phyloP scores from a whole-genome alignment of 2,329 filamentous ascomycete species.

The Graphilbum sp. region DNA sequence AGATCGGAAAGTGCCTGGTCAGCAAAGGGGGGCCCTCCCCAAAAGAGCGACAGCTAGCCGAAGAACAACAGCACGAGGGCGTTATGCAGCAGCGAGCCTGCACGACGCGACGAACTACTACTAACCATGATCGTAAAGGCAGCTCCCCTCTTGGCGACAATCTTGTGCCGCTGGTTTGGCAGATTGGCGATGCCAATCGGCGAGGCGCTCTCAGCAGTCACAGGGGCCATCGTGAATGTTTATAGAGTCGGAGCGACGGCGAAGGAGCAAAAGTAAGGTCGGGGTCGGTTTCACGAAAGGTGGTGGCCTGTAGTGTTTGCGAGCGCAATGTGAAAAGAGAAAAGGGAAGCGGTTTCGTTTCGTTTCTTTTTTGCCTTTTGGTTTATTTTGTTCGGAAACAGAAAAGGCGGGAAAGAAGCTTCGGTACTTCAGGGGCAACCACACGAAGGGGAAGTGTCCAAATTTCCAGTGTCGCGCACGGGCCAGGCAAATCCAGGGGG shows the following conservation, averaged over 20 bases:
- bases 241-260: neutral
- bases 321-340: no score
- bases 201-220: conserved; percentile 43
- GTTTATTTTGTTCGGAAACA: conserved; percentile 3
- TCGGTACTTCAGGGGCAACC: conserved; percentile 7
- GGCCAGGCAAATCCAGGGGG: conserved; percentile 10
- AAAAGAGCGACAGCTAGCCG: no score
- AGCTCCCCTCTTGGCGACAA: conserved; percentile 71
- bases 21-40: no score
- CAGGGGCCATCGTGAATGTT: conserved; percentile 33
- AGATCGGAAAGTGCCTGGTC: neutral
- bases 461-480: conserved; percentile 13
- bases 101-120: conserved; percentile 5
- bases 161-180: conserved; percentile 61
- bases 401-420: conserved; percentile 11
- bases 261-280: neutral
- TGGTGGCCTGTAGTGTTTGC: no score
- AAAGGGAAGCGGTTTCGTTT: no score
- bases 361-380: conserved; percentile 1
- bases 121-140: conserved; percentile 98
- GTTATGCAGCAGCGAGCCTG: conserved; percentile 13
- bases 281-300: neutral
- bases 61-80: no score
- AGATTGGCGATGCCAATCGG: conserved; percentile 61
- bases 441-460: conserved; percentile 9